Percentiles rank a stretch among this genome's conserved stretches.
phyloP scores from a whole-genome alignment of 2,329 filamentous ascomycete species.

The Botrytis sinoallii region DNA sequence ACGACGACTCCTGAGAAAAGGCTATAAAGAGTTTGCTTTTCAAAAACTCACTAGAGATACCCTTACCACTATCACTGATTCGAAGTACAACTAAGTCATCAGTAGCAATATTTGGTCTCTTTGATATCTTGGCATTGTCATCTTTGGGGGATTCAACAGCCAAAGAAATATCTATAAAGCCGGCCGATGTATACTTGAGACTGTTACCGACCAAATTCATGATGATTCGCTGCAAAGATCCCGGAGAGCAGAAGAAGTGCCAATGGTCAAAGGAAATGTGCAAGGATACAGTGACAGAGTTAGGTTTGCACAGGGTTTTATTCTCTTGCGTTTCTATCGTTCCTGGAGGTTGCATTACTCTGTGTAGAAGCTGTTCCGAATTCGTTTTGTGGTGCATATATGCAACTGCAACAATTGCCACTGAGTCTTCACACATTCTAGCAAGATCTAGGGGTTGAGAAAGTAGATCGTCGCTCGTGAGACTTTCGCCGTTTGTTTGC shows the following conservation, averaged over 20 bases:
- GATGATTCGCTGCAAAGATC: conserved; percentile 47
- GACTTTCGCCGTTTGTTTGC: background rate
- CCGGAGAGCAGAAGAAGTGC: conserved; percentile 48
- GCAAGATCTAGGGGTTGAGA: conserved; percentile 20
- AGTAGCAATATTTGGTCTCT: background rate
- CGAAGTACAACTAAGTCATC: conserved; percentile 37
- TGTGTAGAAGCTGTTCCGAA: background rate
- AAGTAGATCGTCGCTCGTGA: background rate
- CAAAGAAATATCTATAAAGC: conserved; percentile 44
- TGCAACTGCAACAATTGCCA: conserved; percentile 18
- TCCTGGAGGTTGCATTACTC: conserved; percentile 14
- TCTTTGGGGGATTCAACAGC: conserved; percentile 10
- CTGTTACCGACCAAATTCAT: conserved; percentile 62
- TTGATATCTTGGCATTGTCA: background rate
- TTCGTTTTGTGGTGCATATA: conserved; percentile 13
- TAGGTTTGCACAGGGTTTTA: background rate
- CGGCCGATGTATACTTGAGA: conserved; percentile 55
- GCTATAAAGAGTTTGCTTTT: conserved; percentile 57
- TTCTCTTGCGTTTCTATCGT: background rate
- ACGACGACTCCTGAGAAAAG: conserved; percentile 57
- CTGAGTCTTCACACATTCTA: conserved; percentile 21
- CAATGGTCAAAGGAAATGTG: conserved; percentile 21
- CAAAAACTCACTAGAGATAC: conserved; percentile 59
- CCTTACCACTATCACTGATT: conserved; percentile 59
- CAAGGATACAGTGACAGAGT: conserved; percentile 15